Conservation (phyloP, 257 asterid genomes). For the Solanum bulbocastanum region DNA sequence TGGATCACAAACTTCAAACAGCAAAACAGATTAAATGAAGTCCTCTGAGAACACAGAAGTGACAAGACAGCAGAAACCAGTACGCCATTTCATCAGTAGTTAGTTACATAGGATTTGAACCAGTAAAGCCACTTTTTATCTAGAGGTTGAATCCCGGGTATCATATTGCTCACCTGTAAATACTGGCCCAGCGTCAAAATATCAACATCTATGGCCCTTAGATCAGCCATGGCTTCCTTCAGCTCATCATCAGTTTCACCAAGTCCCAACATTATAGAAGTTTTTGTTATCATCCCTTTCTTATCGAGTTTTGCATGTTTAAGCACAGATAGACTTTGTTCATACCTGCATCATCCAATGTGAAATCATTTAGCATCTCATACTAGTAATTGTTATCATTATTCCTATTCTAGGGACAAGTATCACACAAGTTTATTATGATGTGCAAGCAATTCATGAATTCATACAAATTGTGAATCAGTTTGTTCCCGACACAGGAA, state of each 20-base stretch:
- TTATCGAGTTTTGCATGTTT: constrained; percentile 77
- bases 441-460: not conserved
- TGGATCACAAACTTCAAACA: not conserved
- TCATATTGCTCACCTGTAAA: constrained; percentile 52
- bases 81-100: not conserved
- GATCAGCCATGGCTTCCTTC: constrained; percentile 82
- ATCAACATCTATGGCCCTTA: constrained; percentile 84
- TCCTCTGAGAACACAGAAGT: not conserved
- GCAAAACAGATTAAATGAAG: not conserved
- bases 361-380: not conserved
- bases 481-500: not conserved
- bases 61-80: not conserved
- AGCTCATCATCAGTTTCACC: constrained; percentile 94
- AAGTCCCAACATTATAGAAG: constrained; percentile 95
- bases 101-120: not conserved
- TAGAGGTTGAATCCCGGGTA: not conserved
- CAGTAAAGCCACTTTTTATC: not conserved
- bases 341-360: constrained; percentile 48
- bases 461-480: not conserved
- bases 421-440: not conserved
- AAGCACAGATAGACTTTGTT: constrained; percentile 82
- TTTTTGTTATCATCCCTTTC: constrained; percentile 86
- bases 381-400: not conserved
- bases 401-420: not conserved
- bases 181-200: constrained; percentile 92